Conservation (phyloP, 345 rosid species). For the Hibiscus syriacus region DNA sequence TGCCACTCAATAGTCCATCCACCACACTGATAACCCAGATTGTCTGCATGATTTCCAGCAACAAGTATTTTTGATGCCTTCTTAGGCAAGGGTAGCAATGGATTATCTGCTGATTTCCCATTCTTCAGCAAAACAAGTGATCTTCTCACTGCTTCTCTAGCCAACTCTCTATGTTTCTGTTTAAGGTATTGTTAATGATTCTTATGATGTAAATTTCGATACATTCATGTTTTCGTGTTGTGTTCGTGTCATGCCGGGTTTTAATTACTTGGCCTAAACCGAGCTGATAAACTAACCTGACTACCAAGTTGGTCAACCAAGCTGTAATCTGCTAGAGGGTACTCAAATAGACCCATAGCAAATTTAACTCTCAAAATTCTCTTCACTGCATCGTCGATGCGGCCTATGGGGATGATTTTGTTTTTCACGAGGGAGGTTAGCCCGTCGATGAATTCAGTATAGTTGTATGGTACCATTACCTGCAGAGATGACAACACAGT, state of each 20-base stretch:
- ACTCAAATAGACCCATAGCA: constrained; percentile 46
- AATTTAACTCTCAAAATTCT: constrained; percentile 70
- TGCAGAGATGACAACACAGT: neutral
- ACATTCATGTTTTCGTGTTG: neutral
- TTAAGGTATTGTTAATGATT: neutral
- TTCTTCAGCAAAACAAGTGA: constrained; percentile 74
- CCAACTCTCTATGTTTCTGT: constrained; percentile 63
- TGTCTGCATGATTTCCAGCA: constrained; percentile 54
- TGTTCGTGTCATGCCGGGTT: neutral
- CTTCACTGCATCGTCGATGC: constrained; percentile 63
- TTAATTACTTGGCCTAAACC: neutral
- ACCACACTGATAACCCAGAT: constrained; percentile 78
- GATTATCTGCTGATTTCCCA: constrained; percentile 26
- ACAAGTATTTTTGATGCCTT: constrained; percentile 51
- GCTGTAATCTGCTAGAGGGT: constrained; percentile 41
- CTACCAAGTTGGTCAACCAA: constrained; percentile 41
- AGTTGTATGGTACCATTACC: constrained; percentile 49
- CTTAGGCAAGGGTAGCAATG: constrained; percentile 53
- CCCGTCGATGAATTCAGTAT: constrained; percentile 38
- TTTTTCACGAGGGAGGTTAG: constrained; percentile 40
- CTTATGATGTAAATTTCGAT: neutral
- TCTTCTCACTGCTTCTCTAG: constrained; percentile 70
- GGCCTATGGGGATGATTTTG: constrained; percentile 45
- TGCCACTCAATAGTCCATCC: constrained; percentile 72
- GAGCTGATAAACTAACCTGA: constrained; percentile 24